Base-by-base conservation (phyloP, 1,139 yeast genomes). In the Candida buenavistaensis region DNA sequence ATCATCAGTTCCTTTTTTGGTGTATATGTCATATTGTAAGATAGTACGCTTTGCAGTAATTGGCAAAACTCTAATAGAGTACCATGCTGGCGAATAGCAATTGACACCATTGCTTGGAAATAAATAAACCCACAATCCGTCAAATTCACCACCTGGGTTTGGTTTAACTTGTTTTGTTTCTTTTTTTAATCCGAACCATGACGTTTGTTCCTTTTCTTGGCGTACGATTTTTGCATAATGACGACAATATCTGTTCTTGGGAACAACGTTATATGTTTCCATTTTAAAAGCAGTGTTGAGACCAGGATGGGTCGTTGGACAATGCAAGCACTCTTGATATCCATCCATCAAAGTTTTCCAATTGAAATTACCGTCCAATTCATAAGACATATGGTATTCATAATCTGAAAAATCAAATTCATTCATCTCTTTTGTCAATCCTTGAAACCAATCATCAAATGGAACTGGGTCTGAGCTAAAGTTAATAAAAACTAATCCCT, bases 291-390 rank as follows among this genome's bases (percentile, higher is more conserved):
- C 81, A 23, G 72, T 54, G 36, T 68, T 66, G 41, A 78, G 61
- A 6, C 82, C 82, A 3, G 82, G 82, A 47, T 78, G 83, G 1
- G 82, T 82, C 14, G 82, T 78, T 24, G 82, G 82, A 54, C 83
- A 78, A 51, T 78, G 83, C 56, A 77, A 77, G 45, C 83, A 78
- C 54, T 78, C 83, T 56, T 78, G 81, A 55, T 78, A 78, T 3
- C 83, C 83, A 49, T 78, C 83, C 81, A 78, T 76, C 43, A 78
- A 64, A 2, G 83, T 78, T 50, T 78, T 78, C 83, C 83, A 78
- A 56, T 78, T 78, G 57, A 78, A 78, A 46, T 73, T 62, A 35
- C 82, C 83, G 45, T 76, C 80, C 32, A 78, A 63, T 51, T 78
- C 82, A 46, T 77, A 78, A n/a, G 80, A 72, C 82, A 77, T 76